Conservation (phyloP, 2,329 filamentous ascomycete genomes). For the Gnomoniopsis sp. region DNA sequence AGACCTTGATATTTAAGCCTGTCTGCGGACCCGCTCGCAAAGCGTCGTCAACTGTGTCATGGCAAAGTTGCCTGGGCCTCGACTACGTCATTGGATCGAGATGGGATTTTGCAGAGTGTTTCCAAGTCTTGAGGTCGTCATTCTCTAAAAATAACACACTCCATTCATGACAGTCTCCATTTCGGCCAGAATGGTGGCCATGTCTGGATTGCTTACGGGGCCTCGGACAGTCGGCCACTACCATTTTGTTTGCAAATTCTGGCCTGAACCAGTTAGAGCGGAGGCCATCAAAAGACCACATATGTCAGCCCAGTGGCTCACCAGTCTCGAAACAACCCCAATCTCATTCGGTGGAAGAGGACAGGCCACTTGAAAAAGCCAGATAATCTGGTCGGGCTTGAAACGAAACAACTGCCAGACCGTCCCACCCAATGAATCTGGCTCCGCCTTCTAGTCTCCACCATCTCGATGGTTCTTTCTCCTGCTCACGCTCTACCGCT, state of each 20-base stretch:
- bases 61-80: neutral
- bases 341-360: neutral
- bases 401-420: conserved; percentile 3
- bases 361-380: conserved; percentile 9
- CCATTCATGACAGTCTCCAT: neutral
- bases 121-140: neutral
- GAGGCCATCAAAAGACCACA: neutral
- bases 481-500: neutral
- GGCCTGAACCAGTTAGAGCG: conserved; percentile 1
- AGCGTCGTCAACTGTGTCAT: neutral
- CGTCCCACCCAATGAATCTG: conserved; percentile 6
- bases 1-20: neutral
- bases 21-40: neutral
- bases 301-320: conserved; percentile 6
- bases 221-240: conserved; percentile 10
- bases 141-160: conserved; percentile 10
- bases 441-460: neutral
- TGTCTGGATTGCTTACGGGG: neutral
- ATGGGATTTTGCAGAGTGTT: neutral
- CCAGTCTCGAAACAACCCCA: conserved; percentile 11
- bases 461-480: neutral
- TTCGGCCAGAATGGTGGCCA: conserved; percentile 4
- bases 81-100: conserved; percentile 3
- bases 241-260: neutral
- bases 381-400: conserved; percentile 8